Base-by-base conservation (phyloP, 805 yeast species). In the Ogataea nonfermentans region DNA sequence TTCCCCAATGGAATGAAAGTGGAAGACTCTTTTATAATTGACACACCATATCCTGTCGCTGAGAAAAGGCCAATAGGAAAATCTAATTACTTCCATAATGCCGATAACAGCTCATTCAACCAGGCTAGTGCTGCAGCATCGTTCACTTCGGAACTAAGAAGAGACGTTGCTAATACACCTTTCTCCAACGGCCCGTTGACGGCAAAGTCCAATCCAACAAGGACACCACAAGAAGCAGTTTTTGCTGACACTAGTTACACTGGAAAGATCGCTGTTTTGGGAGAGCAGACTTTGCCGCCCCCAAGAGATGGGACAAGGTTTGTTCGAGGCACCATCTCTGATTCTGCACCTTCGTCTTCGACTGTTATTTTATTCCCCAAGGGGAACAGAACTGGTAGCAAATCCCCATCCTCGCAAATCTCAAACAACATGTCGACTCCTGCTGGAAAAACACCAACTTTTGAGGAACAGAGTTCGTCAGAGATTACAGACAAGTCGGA, bases 1-100 rank as follows among this genome's bases (percentile, higher is more conserved):
- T 84, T 65, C 53, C 86, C 89, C 0, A 56, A 65, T n/a, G 87
- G 88, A 0, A 84, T 83, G 89, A 48, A 58, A 2, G 73, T 81
- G 71, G 62, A 65, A 12, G 87, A 82, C 35, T 83, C 91, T 0
- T 67, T 84, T 22, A 57, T 82, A 2, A 69, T 84, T 10, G 84
- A 74, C n/a, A 59, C 67, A 0, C 71, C 76, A 10, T 43, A 47
- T 16, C 47, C 51, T 17, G 29, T 43, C 17, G 22, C 26, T 19
- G 46, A 51, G 25, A 35, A 22, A 15, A 25, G 48, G 17, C 16
- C 28, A 7, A 9, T 11, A 13, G 24, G 24, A 9, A 27, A 26
- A 16, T 4, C 13, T n/a, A 16, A 13, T 9, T 25, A 25, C 15
- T 5, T 27, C 4, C 36, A 27, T 10, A 23, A 12, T 13, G 8